Evolutionary conservation across 2,329 filamentous ascomycete genomes (phyloP).

Genomic region (Trichoderma endophyticum): DNA sequence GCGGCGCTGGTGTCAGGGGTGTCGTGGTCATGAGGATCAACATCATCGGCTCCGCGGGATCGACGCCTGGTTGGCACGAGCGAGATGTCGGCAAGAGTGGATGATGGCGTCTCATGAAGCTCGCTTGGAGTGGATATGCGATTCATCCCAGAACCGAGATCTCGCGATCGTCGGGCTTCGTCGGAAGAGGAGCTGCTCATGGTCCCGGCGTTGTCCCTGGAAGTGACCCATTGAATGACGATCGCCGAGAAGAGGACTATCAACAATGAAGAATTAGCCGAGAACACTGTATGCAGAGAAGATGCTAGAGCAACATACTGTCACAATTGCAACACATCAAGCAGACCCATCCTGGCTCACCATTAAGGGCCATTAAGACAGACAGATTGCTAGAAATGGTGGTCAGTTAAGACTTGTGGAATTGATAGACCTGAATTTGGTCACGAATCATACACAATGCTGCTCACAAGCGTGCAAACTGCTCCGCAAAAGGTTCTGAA

Average conservation of each 20-base stretch:
- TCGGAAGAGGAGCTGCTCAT: constrained; percentile 24
- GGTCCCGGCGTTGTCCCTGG: constrained; percentile 41
- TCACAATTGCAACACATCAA: constrained; percentile 64
- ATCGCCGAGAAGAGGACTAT: constrained; percentile 57
- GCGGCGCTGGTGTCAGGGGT: constrained; percentile 5
- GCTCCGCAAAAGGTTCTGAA: constrained; percentile 59
- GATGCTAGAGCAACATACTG: constrained; percentile 39
- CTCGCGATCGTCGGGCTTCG: constrained; percentile 19
- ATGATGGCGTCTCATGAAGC: constrained; percentile 21
- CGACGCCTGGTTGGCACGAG: constrained; percentile 25
- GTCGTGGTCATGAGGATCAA: constrained; percentile 14
- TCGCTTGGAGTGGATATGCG: constrained; percentile 15
- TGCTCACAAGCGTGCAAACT: constrained; percentile 54
- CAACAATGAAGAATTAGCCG: neutral
- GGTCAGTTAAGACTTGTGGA: constrained; percentile 2
- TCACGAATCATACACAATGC: constrained; percentile 46
- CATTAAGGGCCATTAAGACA: constrained; percentile 55
- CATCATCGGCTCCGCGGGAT: constrained; percentile 23
- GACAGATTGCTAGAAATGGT: constrained; percentile 50
- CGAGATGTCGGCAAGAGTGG: constrained; percentile 28
- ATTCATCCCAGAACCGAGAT: constrained; percentile 14
- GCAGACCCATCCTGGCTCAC: constrained; percentile 63
- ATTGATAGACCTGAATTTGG: neutral
- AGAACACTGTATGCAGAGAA: neutral
- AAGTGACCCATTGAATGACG: constrained; percentile 61